Evolutionary conservation across 495 filamentous ascomycete genomes (phyloP).

Genomic region (Penicillium paradoxum): DNA sequence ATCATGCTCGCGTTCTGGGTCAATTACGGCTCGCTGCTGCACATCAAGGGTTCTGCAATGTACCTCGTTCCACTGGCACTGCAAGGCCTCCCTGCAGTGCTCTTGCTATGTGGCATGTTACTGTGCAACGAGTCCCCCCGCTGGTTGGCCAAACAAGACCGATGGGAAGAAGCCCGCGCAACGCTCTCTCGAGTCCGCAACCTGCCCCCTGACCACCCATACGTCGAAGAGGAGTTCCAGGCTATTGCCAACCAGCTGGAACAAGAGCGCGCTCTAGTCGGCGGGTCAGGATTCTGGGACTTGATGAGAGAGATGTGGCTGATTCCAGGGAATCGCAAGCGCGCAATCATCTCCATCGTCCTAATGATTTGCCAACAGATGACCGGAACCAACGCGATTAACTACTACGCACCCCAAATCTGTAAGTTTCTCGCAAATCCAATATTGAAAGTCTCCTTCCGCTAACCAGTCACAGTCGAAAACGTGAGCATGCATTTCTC

Average conservation of each 20-base stretch:
- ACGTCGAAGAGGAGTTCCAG: slow-evolving; percentile 60
- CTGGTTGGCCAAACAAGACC: slow-evolving; percentile 63
- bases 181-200: slow-evolving; percentile 52
- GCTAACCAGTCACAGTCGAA: slow-evolving; percentile 12
- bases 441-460: background rate
- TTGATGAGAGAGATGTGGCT: slow-evolving; percentile 69
- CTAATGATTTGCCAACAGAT: slow-evolving; percentile 72
- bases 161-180: slow-evolving; percentile 60
- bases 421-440: slow-evolving; percentile 40
- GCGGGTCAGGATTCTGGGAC: slow-evolving; percentile 57
- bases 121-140: slow-evolving; percentile 66
- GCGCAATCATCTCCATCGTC: slow-evolving; percentile 49
- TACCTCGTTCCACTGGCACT: slow-evolving; percentile 66
- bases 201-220: slow-evolving; percentile 52
- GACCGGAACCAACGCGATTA: slow-evolving; percentile 62
- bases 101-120: slow-evolving; percentile 54
- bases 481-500: slow-evolving; percentile 16
- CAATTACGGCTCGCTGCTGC: slow-evolving; percentile 55
- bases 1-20: slow-evolving; percentile 66
- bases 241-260: slow-evolving; percentile 65
- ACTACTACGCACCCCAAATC: slow-evolving; percentile 71
- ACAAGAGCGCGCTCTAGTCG: slow-evolving; percentile 58
- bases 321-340: slow-evolving; percentile 59
- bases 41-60: slow-evolving; percentile 46
- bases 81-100: slow-evolving; percentile 59